Percentiles rank a stretch among this genome's conserved stretches.
phyloP scores from a whole-genome alignment of 306 rosid species.

The Castanea sativa region DNA sequence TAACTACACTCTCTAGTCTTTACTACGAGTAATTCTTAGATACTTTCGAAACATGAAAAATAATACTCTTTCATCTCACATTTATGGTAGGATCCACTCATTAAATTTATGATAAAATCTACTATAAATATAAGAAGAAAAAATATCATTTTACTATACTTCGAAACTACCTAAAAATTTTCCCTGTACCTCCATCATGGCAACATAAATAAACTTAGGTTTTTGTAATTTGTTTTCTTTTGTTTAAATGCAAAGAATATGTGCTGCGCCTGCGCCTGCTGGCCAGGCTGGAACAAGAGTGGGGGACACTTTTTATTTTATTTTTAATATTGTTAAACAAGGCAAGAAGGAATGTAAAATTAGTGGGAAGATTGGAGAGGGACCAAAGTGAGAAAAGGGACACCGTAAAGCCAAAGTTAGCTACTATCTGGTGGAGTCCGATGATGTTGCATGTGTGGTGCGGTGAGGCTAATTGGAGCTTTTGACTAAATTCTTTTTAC shows the following conservation, averaged over 20 bases:
- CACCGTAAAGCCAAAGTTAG: neutral
- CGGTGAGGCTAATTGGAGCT: neutral
- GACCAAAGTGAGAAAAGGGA: neutral
- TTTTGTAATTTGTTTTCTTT: neutral
- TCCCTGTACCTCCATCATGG: neutral
- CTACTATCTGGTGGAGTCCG: neutral
- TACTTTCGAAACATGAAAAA: rapidly evolving
- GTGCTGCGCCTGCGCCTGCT: neutral
- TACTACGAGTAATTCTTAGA: rapidly evolving
- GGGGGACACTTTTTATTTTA: neutral
- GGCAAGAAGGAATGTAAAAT: neutral
- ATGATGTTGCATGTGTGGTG: slow-evolving; percentile 13
- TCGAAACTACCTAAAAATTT: rapidly evolving
- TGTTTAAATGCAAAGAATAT: slow-evolving; percentile 25
- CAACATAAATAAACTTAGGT: neutral
- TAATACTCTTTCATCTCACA: too few species aligned
- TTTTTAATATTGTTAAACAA: neutral
- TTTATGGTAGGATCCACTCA: rapidly evolving
- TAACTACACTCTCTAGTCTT: neutral
- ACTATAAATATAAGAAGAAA: rapidly evolving
- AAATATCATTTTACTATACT: rapidly evolving
- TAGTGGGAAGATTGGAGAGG: neutral
- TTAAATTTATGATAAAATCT: rapidly evolving
- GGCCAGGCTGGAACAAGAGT: neutral
- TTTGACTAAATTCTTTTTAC: neutral